Base-by-base conservation (phyloP, 2,329 filamentous ascomycete genomes). In the Cladosporium sp. region DNA sequence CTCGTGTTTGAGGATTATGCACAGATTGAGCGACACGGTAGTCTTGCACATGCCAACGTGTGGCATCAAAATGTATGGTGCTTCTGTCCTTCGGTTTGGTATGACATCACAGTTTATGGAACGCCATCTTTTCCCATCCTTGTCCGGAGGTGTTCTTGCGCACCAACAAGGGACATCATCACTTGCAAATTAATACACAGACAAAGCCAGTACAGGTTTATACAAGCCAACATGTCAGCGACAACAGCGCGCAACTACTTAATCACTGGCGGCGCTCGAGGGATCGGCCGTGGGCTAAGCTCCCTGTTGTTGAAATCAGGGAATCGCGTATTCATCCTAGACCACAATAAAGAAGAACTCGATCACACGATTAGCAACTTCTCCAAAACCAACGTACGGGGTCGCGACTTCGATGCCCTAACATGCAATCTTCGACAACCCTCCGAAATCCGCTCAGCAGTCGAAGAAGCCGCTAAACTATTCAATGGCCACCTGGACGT, bases 321-420 rank as follows among this genome's bases (percentile, higher is more conserved):
- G 49, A 67, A 73, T 52, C 64, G 68, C 13, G 70, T 73, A 35
- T 67, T 69, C 49, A 62, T 72, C 2, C 47, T 72, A 7, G 70
- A 73, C 58, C 62, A 59, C 52, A 67, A 72, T 59, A 38, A 54
- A 25, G 46, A 55, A 5, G 71, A 73, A 54, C 65, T 73, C 7
- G 45, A 58, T n/a, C 64, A 73, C 56, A 68, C 65, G 4, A 57
- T 62, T 3, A 50, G 50, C 9, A 49, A 62, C 0, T 59, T 71
- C 9, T 59, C 53, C 19, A 42, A 52, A 41, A 45, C 36, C 8
- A 51, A 58, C 43, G 43, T 19, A 13, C 50, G 36, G 9, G 55
- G 52, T 15, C 29, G 42, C 33, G 56, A 57, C 35, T 65, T 63
- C 54, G 45, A 52, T 3, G 45, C 55, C 9, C 16, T 51, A 18